Evolutionary conservation across 306 rosid genomes (phyloP), one percentile per base, ranked within the genome.

Genomic region (Cyclanthera cordifolia): DNA sequence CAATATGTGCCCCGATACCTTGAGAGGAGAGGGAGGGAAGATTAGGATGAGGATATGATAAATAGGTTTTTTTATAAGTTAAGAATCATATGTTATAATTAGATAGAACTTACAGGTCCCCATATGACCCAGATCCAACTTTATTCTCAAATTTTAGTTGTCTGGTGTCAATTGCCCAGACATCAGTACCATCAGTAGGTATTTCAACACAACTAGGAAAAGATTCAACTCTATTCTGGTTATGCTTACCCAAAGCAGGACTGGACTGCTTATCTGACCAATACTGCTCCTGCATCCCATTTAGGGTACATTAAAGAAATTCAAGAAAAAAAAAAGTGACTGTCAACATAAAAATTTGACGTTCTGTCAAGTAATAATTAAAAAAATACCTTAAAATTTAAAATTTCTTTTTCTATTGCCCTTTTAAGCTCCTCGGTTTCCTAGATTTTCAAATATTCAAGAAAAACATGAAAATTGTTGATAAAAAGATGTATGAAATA

Each of bases 71-170:
- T 55, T 61, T 39, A 20, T 45, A 23, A 41, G 70, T 45, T 65
- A 65, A 65, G 53, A 65, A 65, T 45, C 70, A 73, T 52, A 51
- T 67, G 66, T 72, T 59, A 69, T 78, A 75, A 59, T 39, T 60
- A 64, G 39, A 64, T 69, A 75, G 58, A 75, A 86, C 99, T 88
- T 77, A 94, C 99, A 94, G 82, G 83, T 90, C 95, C 70, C 99
- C 99, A 27, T 83, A 94, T 70, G 99, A 76, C 58, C 99, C 97
- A 71, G 97, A 94, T 77, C 97, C 99, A 83, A 94, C 90, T 94
- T 82, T 94, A 79, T 83, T 83, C 70, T 78, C 99, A 74, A 81
- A 74, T 82, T 85, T 86, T 73, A 94, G 86, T 82, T 80, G 90
- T 77, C 79, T 80, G 63, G 80, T 54, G 83, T 94, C 96, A 79